Base-by-base conservation (phyloP, 768 basidiomycete genomes). In the Hemileccinum rubropunctum region DNA sequence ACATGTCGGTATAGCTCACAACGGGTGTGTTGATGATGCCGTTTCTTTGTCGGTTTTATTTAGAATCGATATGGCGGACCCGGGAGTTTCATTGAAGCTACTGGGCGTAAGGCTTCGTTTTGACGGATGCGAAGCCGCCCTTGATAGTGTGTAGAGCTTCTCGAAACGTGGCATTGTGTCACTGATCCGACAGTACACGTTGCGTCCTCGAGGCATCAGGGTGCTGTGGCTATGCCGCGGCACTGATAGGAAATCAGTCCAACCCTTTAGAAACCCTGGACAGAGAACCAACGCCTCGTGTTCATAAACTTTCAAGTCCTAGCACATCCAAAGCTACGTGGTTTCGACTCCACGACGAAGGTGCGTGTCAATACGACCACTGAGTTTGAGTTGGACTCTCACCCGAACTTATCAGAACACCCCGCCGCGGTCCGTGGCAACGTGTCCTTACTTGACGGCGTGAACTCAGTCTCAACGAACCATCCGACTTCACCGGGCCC, bases 161-260 rank as follows among this genome's bases (percentile, higher is more conserved):
- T 30, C 3, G 28, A 34, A 34, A 34, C 34, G 34, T 34, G 34
- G 34, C 34, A 30, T 2, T 9, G 28, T 30, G 28, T 9, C 28
- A 30, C 4, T 30, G 28, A 30, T 34, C n/a, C n/a, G 13, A 6
- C 6, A 5, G 34, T 34, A 37, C 53, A 61, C 51, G 58, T 63
- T 58, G 46, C 17, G 39, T 41, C 62, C 62, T 58, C 51, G 62
- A 64, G 62, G 62, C 53, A 42, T 43, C 47, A 36, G n/a, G 26
- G 23, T 3, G 35, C 10, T 38, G 60, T 64, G 61, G 62, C 61
- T 57, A 32, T 61, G 45, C 33, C 34, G 20, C 30, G 18, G 18
- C 10, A 15, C 20, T 30, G 11, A 46, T 30, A 37, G 45, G 11
- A 28, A 37, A 38, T 36, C 15, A 27, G 17, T 37, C 34, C 10